Percentiles rank a stretch among this genome's conserved stretches.
Evolutionary conservation across 192 early-diverging fungal species (phyloP).

Genomic region (Linnemannia zychae): DNA sequence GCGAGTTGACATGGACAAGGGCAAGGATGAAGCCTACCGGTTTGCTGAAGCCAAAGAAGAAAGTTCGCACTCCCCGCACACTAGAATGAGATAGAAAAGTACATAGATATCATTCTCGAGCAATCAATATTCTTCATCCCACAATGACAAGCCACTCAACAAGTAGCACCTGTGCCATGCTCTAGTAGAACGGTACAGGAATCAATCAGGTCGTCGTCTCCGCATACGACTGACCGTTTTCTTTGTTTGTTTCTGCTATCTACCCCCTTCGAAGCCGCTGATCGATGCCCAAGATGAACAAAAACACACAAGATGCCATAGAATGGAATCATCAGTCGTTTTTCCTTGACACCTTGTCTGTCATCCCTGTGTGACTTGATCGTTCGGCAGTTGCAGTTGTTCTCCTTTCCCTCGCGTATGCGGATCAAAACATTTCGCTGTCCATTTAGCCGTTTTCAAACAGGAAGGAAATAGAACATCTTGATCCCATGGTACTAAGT

Average conservation of each 20-base stretch:
- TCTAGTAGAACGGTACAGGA: too few relatives aligned
- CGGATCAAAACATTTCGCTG: not conserved
- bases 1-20: constrained; percentile 64
- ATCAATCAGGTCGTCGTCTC: too few relatives aligned
- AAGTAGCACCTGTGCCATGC: too few relatives aligned
- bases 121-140: too few relatives aligned
- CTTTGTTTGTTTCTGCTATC: not conserved
- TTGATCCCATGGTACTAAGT: not conserved
- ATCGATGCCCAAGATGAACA: not conserved
- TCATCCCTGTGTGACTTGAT: not conserved
- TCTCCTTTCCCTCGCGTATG: not conserved
- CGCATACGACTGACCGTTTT: too few relatives aligned
- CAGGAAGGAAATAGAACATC: not conserved
- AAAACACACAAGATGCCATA: not conserved
- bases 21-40: constrained; percentile 61
- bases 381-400: not conserved
- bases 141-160: too few relatives aligned
- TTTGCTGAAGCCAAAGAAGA: not conserved
- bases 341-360: not conserved
- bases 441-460: not conserved
- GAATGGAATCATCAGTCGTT: not conserved
- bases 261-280: not conserved
- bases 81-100: not conserved
- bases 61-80: not conserved
- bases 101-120: not conserved